Conservation (phyloP, 2,329 filamentous ascomycete species). For the Eutypella sp. region DNA sequence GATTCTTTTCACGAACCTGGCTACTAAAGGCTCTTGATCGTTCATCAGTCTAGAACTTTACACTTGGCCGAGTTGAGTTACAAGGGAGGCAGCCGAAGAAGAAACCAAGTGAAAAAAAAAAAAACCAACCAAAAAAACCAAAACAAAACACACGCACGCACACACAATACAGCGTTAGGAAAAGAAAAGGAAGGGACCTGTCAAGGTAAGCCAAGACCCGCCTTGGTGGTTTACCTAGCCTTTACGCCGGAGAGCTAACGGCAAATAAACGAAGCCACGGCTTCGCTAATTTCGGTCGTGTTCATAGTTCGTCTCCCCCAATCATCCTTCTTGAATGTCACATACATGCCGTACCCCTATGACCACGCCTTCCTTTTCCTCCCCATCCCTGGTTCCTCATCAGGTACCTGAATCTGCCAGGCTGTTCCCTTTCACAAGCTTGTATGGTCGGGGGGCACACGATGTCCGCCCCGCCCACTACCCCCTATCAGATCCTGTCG, state of each 20-base stretch:
- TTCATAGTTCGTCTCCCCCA: background rate
- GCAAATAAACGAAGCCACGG: constrained; percentile 1
- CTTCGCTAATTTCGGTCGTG: background rate
- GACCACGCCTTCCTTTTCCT: background rate
- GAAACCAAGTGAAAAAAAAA: background rate
- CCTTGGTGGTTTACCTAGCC: background rate
- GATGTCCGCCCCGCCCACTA: background rate
- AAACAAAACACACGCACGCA: background rate
- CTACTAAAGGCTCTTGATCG: background rate
- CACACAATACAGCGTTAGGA: background rate
- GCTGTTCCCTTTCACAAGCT: background rate
- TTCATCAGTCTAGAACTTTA: background rate
- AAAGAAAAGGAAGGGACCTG: background rate
- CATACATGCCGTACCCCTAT: background rate
- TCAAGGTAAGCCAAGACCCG: background rate
- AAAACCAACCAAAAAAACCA: background rate
- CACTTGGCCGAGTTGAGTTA: background rate
- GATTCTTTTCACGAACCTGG: background rate
- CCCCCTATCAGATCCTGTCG: background rate
- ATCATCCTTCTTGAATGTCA: background rate
- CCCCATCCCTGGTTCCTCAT: background rate
- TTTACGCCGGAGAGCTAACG: background rate
- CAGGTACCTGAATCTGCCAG: background rate
- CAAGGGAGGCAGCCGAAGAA: background rate
- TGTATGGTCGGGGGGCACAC: background rate